Percentiles rank a stretch among this genome's conserved stretches.
These are phyloP conservation scores for Darksidea phi DNA, from an alignment of 495 filamentous ascomycete genomes.

Conservation along the genomic window DNA sequence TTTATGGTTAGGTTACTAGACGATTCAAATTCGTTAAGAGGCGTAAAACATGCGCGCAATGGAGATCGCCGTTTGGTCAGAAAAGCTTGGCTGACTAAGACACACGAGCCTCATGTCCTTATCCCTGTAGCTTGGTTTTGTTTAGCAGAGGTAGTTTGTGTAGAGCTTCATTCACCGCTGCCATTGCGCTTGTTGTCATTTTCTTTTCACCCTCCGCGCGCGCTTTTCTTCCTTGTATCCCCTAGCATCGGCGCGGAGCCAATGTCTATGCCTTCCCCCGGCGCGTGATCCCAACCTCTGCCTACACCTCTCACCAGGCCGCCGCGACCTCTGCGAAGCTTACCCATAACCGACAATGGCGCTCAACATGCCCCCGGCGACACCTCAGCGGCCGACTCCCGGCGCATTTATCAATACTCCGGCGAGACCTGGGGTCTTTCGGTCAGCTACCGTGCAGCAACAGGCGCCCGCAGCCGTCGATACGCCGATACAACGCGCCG, in stretches of 20 bases:
- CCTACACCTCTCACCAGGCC: slow-evolving; percentile 15
- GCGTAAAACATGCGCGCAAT: too few species aligned
- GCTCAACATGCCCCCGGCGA: slow-evolving; percentile 22
- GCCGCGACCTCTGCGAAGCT: slow-evolving; percentile 3
- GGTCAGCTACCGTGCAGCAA: slow-evolving; percentile 16
- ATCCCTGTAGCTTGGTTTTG: slow-evolving; percentile 8
- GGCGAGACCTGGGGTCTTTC: slow-evolving; percentile 34
- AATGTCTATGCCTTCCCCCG: slow-evolving; percentile 21
- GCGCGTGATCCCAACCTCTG: slow-evolving; percentile 19
- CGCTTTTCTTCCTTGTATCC: not conserved
- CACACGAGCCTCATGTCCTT: slow-evolving; percentile 2
- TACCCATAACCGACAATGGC: slow-evolving; percentile 3
- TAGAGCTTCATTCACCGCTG: slow-evolving; percentile 14
- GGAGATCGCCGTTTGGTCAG: too few species aligned
- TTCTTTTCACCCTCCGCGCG: not conserved
- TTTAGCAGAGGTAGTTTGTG: not conserved
- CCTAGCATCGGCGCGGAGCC: not conserved
- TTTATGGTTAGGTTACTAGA: too few species aligned
- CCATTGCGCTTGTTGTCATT: slow-evolving; percentile 15
- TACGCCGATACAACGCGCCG: slow-evolving; percentile 73
- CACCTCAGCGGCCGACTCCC: slow-evolving; percentile 31
- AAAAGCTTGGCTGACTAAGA: slow-evolving; percentile 9
- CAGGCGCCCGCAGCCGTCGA: slow-evolving; percentile 40
- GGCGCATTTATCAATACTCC: slow-evolving; percentile 44
- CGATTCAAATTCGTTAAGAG: too few species aligned